phyloP scores from a whole-genome alignment of 345 rosid genomes.

The Brassica incana region DNA sequence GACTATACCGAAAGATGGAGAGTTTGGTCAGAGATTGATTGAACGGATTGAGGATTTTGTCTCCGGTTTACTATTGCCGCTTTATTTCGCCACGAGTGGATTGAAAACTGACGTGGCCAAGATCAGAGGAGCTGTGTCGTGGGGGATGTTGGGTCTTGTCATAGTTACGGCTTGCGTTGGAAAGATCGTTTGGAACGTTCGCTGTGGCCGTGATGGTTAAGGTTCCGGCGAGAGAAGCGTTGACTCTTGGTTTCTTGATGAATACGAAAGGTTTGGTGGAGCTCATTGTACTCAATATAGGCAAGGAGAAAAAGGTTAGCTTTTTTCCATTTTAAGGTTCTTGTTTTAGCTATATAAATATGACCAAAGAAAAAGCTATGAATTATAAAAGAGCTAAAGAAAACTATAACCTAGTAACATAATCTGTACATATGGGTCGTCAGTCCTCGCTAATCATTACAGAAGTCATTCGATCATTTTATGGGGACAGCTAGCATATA shows the following conservation, averaged over 20 bases:
- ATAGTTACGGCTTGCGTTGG: slow-evolving; percentile 75
- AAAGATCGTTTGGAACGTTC: slow-evolving; percentile 73
- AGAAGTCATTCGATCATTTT: background rate
- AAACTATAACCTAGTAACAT: background rate
- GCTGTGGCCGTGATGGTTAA: slow-evolving; percentile 63
- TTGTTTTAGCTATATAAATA: background rate
- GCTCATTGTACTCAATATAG: slow-evolving; percentile 60
- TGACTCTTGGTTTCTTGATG: slow-evolving; percentile 80
- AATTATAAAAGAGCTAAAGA: background rate
- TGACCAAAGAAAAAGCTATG: background rate
- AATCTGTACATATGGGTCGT: background rate
- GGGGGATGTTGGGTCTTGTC: slow-evolving; percentile 74
- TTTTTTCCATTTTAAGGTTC: background rate
- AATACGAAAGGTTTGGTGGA: slow-evolving; percentile 70
- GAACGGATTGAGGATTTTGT: slow-evolving; percentile 87
- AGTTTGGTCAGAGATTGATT: slow-evolving; percentile 65
- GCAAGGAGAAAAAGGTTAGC: slow-evolving; percentile 78
- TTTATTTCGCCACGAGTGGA: slow-evolving; percentile 88
- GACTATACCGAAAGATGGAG: slow-evolving; percentile 79
- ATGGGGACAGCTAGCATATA: background rate
- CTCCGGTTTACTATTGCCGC: slow-evolving; percentile 76
- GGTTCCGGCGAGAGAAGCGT: slow-evolving; percentile 74
- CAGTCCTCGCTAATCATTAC: background rate
- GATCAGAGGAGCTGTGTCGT: slow-evolving; percentile 58
- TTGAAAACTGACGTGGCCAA: slow-evolving; percentile 70